Evolutionary conservation across 208 protist species (phyloP), one percentile per base, ranked within the genome.

Genomic region (Novymonas esmeraldas): DNA sequence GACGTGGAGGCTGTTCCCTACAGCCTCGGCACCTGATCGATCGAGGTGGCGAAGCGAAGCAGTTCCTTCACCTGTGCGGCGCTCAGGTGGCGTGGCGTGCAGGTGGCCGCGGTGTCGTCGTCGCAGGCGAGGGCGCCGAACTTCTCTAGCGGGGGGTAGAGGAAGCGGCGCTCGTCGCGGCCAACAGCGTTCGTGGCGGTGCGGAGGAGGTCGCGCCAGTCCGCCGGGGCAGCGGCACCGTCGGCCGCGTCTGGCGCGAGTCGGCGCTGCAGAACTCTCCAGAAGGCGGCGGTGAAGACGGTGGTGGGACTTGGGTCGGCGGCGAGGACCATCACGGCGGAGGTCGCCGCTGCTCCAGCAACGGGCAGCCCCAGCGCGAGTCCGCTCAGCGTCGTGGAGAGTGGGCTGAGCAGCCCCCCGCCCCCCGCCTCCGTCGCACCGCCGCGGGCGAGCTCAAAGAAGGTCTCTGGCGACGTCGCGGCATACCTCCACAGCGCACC

Each of bases 401-500:
- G 46, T 0, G 67, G 50, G 50, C 57, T 60, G 50, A 45, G 20
- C 33, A 50, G 59, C 58, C 26, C 31, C 0, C 14, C 44, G 18
- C 18, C 22, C 10, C 5, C n/a, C 28, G 28, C 50, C 24, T 0
- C 18, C 26, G 24, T 16, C 14, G 1, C 2, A 0, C 7, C 42
- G 33, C 6, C 26, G 7, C 29, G 3, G 29, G 6, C 16, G 16
- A 73, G 48, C 14, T 31, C 14, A 13, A 73, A 33, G 29, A 13
- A 16, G 9, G 61, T n/a, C n/a, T 64, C 28, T 0, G 56, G n/a
- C 2, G 60, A 56, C 28, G 42, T 20, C n/a, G 48, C 0, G 9
- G 39, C 45, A 58, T 92, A 90, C 13, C 45, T 31, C 3, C 13
- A 13, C 2, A 94, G 20, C 13, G 76, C 82, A 9, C 64, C 36